These are phyloP conservation scores for Simplicillium sp. DNA, from an alignment of 2,329 filamentous ascomycete species.

Conservation along the genomic window DNA sequence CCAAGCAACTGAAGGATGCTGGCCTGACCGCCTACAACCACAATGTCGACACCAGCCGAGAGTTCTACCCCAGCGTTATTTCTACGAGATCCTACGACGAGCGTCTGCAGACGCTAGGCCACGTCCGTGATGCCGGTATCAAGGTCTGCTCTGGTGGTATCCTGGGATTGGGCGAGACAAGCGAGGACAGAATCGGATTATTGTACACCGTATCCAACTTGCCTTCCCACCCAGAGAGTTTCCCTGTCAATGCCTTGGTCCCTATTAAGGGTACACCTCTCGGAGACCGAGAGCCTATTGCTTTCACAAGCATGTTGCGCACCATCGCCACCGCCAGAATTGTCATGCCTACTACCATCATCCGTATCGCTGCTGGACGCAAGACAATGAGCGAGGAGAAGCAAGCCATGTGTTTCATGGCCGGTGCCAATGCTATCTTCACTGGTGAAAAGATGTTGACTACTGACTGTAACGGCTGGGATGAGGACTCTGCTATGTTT, in stretches of 20 bases:
- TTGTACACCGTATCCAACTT: slow-evolving; percentile 75
- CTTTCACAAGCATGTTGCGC: slow-evolving; percentile 69
- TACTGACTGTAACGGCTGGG: slow-evolving; percentile 84
- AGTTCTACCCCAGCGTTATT: slow-evolving; percentile 82
- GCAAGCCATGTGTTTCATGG: slow-evolving; percentile 82
- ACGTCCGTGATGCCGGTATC: slow-evolving; percentile 79
- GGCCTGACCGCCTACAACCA: slow-evolving; percentile 91
- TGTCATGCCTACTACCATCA: slow-evolving; percentile 76
- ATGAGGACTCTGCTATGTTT: slow-evolving; percentile 80
- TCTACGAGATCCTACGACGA: slow-evolving; percentile 83
- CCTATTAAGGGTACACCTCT: slow-evolving; percentile 86
- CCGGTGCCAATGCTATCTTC: slow-evolving; percentile 89
- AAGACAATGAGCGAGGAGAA: slow-evolving; percentile 82
- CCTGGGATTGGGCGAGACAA: slow-evolving; percentile 71
- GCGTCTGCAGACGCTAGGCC: slow-evolving; percentile 65
- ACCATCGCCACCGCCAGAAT: slow-evolving; percentile 78
- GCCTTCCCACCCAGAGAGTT: slow-evolving; percentile 76
- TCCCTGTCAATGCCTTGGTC: slow-evolving; percentile 84
- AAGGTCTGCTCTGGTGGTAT: slow-evolving; percentile 89
- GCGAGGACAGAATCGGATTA: slow-evolving; percentile 71
- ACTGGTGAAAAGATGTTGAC: slow-evolving; percentile 95
- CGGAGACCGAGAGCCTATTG: slow-evolving; percentile 61
- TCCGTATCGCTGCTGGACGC: slow-evolving; percentile 75
- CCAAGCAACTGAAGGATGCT: slow-evolving; percentile 71
- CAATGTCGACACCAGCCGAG: slow-evolving; percentile 83